Base-by-base conservation (phyloP, 2,329 filamentous ascomycete genomes). In the Colletotrichum eremochloae region DNA sequence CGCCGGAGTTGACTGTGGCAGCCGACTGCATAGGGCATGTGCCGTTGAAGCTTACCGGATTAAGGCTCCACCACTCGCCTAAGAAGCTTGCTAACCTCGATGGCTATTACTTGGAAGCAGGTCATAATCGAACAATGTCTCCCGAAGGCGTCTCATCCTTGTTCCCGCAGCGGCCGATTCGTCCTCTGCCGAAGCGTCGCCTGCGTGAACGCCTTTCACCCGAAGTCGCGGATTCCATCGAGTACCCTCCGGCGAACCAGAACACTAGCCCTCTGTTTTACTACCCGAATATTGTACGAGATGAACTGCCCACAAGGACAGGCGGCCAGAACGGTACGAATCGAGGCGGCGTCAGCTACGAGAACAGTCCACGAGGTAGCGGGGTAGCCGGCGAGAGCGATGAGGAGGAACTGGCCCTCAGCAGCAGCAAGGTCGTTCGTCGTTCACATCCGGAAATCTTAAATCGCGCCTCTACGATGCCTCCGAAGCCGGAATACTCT, bases 141-240 rank as follows among this genome's bases (percentile, higher is more conserved):
- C 86, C 91, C 75, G 94, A 97, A 86, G 92, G 93, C 71, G 88
- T 91, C 75, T 96, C 94, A 72, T 90, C 93, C 72, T 87, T 94
- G 78, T 97, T 94, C 80, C 94, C 94, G 76, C 94, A 97, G 80
- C 92, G 96, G 82, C 93, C 96, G 73, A 99, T 99, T 80, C 92
- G 95, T 79, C 96, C 96, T 68, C 86, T 99, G 73, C 96, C 96
- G 55, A 96, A 94, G 83, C 93, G 95, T 78, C 92, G 94, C 75
- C 88, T 99, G 67, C 94, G 95, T 77, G 95, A 96, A 80, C 91
- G 94, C 68, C 87, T 99, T 64, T 95, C 96, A 42, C 92, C 94
- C 72, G 94, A 97, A 81, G 91, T 93, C 77, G 94, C 93, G 68
- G 92, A 93, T 65, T 90, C 92, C 40, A 96, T 98, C 77, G 88